A percentile compares a stretch with the other conserved stretches of the same genome.
Conservation (phyloP, 1,139 yeast genomes). For the Taphrina pruni region DNA sequence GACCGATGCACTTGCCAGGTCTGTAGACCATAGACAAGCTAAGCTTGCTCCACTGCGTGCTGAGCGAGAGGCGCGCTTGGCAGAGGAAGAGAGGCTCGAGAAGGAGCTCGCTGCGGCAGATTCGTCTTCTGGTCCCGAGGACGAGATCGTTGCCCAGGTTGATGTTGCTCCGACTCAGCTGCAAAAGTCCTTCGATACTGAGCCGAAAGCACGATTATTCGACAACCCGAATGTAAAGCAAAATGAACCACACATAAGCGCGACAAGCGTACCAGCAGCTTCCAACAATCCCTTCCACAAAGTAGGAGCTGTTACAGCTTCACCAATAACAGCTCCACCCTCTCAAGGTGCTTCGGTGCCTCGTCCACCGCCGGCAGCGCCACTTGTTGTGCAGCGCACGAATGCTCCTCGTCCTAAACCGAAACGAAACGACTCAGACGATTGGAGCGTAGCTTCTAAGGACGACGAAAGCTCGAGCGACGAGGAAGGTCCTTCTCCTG, state of each 20-base stretch:
- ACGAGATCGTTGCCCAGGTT: background rate
- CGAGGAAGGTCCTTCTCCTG: constrained; percentile 40
- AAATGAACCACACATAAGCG: background rate
- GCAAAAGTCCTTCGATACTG: background rate
- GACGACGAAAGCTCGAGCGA: constrained; percentile 34
- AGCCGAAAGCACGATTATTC: background rate
- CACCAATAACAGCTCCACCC: constrained; percentile 33
- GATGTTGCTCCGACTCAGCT: background rate
- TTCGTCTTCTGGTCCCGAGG: constrained; percentile 46
- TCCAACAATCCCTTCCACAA: constrained; percentile 41
- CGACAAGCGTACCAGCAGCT: background rate
- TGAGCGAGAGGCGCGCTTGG: constrained; percentile 65
- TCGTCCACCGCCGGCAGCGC: constrained; percentile 40
- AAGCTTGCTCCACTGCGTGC: constrained; percentile 64
- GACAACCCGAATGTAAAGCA: background rate
- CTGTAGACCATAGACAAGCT: constrained; percentile 61
- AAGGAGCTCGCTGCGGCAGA: constrained; percentile 54
- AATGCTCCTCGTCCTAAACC: constrained; percentile 33
- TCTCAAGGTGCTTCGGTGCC: constrained; percentile 44
- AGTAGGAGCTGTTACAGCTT: constrained; percentile 32
- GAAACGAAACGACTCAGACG: constrained; percentile 20
- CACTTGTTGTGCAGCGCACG: constrained; percentile 20
- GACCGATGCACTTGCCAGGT: background rate
- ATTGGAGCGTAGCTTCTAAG: constrained; percentile 33
- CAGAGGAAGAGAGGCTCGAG: constrained; percentile 52